Evolutionary conservation across 371 early-diverging fungal genomes (phyloP).

Genomic region (Nematocida ausubeli): DNA sequence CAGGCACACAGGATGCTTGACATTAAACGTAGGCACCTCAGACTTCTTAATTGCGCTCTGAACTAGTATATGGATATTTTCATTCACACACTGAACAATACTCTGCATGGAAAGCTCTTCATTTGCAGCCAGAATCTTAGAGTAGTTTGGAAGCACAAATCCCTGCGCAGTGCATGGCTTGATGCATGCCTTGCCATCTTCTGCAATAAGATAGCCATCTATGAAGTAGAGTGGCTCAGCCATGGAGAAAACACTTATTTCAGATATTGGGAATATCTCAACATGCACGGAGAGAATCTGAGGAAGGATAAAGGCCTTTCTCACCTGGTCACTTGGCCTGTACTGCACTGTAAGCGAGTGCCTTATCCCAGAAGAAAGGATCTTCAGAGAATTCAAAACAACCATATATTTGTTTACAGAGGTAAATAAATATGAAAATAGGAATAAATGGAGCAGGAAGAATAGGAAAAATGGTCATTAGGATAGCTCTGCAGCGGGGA

Average conservation of each 20-base stretch:
- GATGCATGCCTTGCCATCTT: neutral
- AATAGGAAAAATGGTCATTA: constrained; percentile 87
- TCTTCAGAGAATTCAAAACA: constrained; percentile 37
- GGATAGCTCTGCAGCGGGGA: constrained; percentile 64
- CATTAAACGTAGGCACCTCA: neutral
- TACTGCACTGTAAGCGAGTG: constrained; percentile 20
- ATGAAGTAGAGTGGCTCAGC: constrained; percentile 36
- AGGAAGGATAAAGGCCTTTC: constrained; percentile 38
- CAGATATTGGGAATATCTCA: constrained; percentile 28
- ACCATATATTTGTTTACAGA: constrained; percentile 51
- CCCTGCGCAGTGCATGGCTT: constrained; percentile 5
- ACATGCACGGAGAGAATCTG: neutral
- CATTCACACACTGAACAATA: neutral
- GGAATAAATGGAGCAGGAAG: constrained; percentile 93
- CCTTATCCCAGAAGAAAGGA: constrained; percentile 35
- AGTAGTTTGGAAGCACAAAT: neutral
- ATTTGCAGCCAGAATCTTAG: neutral
- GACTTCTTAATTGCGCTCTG: constrained; percentile 28
- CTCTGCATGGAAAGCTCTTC: neutral
- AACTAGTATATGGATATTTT: constrained; percentile 7
- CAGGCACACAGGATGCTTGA: neutral
- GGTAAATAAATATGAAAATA: constrained; percentile 69
- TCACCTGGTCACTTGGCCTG: neutral
- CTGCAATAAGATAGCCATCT: constrained; percentile 19
- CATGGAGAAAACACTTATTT: neutral